Conservation (phyloP, 2,329 filamentous ascomycete species). For the Botrytis hyacinthi region DNA sequence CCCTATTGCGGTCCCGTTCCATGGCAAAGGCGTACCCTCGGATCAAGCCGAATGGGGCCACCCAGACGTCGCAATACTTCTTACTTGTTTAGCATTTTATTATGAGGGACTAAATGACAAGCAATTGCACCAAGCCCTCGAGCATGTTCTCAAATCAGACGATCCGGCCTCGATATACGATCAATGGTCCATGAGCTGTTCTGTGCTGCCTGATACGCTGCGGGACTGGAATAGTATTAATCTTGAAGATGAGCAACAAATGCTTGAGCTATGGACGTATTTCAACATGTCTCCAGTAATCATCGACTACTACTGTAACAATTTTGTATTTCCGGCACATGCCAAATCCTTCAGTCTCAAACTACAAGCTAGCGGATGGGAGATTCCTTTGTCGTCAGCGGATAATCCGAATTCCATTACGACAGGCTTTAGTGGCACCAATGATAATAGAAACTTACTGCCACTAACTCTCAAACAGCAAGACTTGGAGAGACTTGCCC, state of each 20-base stretch:
- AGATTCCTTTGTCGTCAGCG: constrained; percentile 51
- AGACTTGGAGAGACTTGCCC: constrained; percentile 53
- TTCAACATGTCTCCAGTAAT: constrained; percentile 50
- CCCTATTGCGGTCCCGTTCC: constrained; percentile 65
- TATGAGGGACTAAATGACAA: constrained; percentile 53
- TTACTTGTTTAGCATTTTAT: constrained; percentile 68
- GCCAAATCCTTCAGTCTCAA: constrained; percentile 64
- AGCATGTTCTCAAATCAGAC: constrained; percentile 54
- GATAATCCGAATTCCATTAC: constrained; percentile 50
- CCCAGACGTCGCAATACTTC: constrained; percentile 61
- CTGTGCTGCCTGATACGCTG: constrained; percentile 47
- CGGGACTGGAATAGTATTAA: constrained; percentile 58
- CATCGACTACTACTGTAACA: constrained; percentile 61
- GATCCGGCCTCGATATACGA: constrained; percentile 55
- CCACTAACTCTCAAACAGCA: constrained; percentile 61
- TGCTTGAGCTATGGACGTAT: constrained; percentile 49
- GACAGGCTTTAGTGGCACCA: constrained; percentile 71
- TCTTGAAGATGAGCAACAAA: constrained; percentile 53
- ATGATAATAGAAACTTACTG: constrained; percentile 59
- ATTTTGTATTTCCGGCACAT: constrained; percentile 63
- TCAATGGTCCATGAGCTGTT: constrained; percentile 44
- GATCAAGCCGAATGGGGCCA: constrained; percentile 66
- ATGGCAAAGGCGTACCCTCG: constrained; percentile 62
- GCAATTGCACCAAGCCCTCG: constrained; percentile 51
- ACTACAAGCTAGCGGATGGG: constrained; percentile 65